Conservation (phyloP, 2,329 filamentous ascomycete species). For the Onygena corvina region DNA sequence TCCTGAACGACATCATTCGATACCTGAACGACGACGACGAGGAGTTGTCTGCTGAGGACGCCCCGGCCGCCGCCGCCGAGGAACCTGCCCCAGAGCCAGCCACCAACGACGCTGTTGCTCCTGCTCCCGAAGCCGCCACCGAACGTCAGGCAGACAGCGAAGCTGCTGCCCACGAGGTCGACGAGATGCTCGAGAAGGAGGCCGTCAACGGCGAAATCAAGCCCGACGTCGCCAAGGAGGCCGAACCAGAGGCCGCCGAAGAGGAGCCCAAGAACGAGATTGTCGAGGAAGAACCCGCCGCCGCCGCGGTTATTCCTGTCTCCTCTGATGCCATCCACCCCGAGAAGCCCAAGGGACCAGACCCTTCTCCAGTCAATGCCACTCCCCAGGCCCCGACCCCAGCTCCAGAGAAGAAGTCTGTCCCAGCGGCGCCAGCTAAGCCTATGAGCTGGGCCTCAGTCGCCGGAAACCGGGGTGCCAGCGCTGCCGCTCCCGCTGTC, state of each 20-base stretch:
- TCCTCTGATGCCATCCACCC: conserved; percentile 32
- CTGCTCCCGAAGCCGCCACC: conserved; percentile 25
- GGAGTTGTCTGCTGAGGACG: conserved; percentile 26
- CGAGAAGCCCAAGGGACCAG: conserved; percentile 56
- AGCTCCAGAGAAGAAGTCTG: conserved; percentile 42
- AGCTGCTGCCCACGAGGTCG: conserved; percentile 45
- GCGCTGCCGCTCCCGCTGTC: conserved; percentile 26
- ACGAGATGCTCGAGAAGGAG: conserved; percentile 63
- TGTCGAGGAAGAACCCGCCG: conserved; percentile 5
- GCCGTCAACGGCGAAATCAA: conserved; percentile 36
- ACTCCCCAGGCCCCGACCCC: conserved; percentile 33
- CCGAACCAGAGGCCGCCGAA: conserved; percentile 26
- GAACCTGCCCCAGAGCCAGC: conserved; percentile 25
- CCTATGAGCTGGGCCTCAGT: conserved; percentile 54
- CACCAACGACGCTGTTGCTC: conserved; percentile 36
- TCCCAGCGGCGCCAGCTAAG: conserved; percentile 32
- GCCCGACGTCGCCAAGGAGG: conserved; percentile 17
- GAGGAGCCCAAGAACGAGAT: conserved; percentile 16
- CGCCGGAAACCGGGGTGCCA: conserved; percentile 37
- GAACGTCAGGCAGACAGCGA: conserved; percentile 29
- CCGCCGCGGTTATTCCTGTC: conserved; percentile 4
- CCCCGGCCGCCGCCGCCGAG: conserved; percentile 27
- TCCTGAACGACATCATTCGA: conserved; percentile 94
- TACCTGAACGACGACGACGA: conserved; percentile 75
- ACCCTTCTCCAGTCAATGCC: conserved; percentile 45